phyloP scores from a whole-genome alignment of 768 basidiomycete genomes.

The Leccinum broughii region DNA sequence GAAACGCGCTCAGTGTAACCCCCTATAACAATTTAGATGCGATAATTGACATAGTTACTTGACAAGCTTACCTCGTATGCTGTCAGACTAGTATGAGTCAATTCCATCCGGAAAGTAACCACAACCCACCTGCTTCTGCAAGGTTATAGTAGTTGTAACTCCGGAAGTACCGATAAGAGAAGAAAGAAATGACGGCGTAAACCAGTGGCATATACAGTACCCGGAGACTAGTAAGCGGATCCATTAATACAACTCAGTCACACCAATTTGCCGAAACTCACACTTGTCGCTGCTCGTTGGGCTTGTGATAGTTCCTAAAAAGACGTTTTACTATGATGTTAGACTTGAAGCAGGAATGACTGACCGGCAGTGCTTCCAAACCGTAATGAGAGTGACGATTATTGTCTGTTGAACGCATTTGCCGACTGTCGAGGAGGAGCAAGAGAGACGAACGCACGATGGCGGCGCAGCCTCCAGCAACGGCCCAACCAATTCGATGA shows the following conservation, averaged over 20 bases:
- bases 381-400: slow-evolving; percentile 55
- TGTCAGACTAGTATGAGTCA: slow-evolving; percentile 32
- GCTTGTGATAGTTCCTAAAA: slow-evolving; percentile 69
- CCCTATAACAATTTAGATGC: slow-evolving; percentile 47
- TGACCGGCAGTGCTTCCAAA: slow-evolving; percentile 65
- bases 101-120: slow-evolving; percentile 19
- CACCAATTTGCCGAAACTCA: slow-evolving; percentile 33
- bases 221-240: slow-evolving; percentile 51
- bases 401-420: slow-evolving; percentile 47
- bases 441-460: slow-evolving; percentile 42
- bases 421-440: background rate
- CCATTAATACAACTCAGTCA: background rate
- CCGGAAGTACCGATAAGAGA: slow-evolving; percentile 83
- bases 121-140: slow-evolving; percentile 46
- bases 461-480: slow-evolving; percentile 61
- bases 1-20: slow-evolving; percentile 81
- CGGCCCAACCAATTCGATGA: slow-evolving; percentile 72
- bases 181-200: slow-evolving; percentile 81
- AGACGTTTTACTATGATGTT: background rate
- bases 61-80: slow-evolving; percentile 61
- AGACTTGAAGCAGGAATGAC: slow-evolving; percentile 18
- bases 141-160: slow-evolving; percentile 67
- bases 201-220: slow-evolving; percentile 84
- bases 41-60: slow-evolving; percentile 3
- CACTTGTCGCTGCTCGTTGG: slow-evolving; percentile 79